These are phyloP conservation scores for Novakomyces olei DNA, from an alignment of 805 yeast genomes.

Conservation along the genomic window DNA sequence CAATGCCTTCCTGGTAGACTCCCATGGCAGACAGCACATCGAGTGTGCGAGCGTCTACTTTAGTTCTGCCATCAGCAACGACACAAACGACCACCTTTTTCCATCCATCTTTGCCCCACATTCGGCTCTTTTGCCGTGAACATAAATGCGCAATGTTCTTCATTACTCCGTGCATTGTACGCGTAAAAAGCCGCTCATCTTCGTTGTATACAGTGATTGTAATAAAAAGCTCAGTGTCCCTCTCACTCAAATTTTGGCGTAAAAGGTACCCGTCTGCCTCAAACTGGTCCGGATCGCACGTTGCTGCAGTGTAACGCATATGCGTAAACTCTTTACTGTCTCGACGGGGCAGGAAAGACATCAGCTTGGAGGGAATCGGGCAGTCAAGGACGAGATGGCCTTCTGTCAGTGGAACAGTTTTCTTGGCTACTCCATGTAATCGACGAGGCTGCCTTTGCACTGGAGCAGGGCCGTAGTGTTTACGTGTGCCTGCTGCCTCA, in stretches of 20 bases:
- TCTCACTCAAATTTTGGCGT: slow-evolving; percentile 45
- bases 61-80: slow-evolving; percentile 79
- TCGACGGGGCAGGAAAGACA: slow-evolving; percentile 63
- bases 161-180: slow-evolving; percentile 87
- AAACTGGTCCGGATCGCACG: slow-evolving; percentile 78
- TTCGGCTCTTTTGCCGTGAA: slow-evolving; percentile 33
- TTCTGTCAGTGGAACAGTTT: too few species aligned
- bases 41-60: slow-evolving; percentile 55
- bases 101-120: slow-evolving; percentile 94
- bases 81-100: slow-evolving; percentile 75
- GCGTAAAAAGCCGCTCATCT: slow-evolving; percentile 67
- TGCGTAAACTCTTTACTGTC: slow-evolving; percentile 84
- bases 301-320: slow-evolving; percentile 94
- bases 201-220: slow-evolving; percentile 97
- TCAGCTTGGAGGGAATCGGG: slow-evolving; percentile 77
- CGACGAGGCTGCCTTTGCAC: not conserved
- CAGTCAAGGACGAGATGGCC: slow-evolving; percentile 81
- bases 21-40: slow-evolving; percentile 73
- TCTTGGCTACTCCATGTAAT: too few species aligned
- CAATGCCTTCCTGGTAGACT: slow-evolving; percentile 85
- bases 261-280: slow-evolving; percentile 59
- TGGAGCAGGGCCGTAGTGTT: not conserved
- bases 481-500: too few species aligned
- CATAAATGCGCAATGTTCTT: slow-evolving; percentile 61
- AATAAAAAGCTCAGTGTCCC: slow-evolving; percentile 79